Evolutionary conservation across 306 rosid species (phyloP).

Genomic region (Dryas alaskensis): DNA sequence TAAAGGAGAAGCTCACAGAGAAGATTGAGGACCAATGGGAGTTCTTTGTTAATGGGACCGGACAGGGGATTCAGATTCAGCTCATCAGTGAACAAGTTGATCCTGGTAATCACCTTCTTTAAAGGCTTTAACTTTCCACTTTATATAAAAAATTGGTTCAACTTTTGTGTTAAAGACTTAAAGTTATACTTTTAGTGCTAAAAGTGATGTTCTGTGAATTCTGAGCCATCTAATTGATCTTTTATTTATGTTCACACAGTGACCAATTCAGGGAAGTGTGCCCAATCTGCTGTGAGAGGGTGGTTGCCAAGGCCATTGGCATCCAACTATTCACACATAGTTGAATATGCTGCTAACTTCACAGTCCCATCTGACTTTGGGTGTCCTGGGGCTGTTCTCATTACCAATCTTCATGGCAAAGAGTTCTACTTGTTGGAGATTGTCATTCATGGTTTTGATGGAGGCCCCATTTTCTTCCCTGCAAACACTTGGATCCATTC

Average conservation of each 20-base stretch:
- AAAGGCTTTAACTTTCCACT: not conserved
- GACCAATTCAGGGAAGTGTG: slow-evolving; percentile 62
- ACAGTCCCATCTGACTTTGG: slow-evolving; percentile 63
- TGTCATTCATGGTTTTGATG: slow-evolving; percentile 65
- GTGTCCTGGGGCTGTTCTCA: slow-evolving; percentile 67
- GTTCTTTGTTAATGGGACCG: slow-evolving; percentile 63
- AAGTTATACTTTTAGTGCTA: not conserved
- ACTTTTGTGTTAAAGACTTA: not conserved
- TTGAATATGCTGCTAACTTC: slow-evolving; percentile 70
- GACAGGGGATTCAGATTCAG: slow-evolving; percentile 75
- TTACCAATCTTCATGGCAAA: slow-evolving; percentile 71
- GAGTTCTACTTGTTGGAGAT: slow-evolving; percentile 75
- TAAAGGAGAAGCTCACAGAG: slow-evolving; percentile 61
- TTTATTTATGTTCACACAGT: slow-evolving; percentile 32
- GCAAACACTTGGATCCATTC: slow-evolving; percentile 95
- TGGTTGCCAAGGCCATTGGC: slow-evolving; percentile 70
- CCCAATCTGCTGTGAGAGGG: slow-evolving; percentile 60
- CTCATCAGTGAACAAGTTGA: slow-evolving; percentile 70
- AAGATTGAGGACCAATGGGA: slow-evolving; percentile 78
- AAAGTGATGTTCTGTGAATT: not conserved
- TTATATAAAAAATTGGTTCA: not conserved
- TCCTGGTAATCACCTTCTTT: slow-evolving; percentile 43
- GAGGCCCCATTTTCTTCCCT: slow-evolving; percentile 78
- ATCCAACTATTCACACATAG: slow-evolving; percentile 37
- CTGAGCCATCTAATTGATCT: not conserved